Percentiles rank a stretch among this genome's conserved stretches.
These are phyloP conservation scores for Fusarium sp. DNA, from an alignment of 2,329 filamentous ascomycete species.

Conservation along the genomic window DNA sequence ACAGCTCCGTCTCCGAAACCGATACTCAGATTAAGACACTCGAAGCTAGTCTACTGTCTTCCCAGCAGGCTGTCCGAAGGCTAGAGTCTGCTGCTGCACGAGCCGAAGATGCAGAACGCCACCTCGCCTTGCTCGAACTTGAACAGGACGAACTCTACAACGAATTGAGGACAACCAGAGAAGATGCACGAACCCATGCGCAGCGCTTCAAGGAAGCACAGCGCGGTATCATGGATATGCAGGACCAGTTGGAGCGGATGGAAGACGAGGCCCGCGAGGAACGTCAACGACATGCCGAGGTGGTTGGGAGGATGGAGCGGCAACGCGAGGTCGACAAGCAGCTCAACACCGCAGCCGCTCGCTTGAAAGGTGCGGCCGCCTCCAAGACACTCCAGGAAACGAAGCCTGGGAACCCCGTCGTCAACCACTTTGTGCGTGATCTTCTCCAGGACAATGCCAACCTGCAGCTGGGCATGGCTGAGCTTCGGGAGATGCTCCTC, in stretches of 20 bases:
- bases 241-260: constrained; percentile 89
- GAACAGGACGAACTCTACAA: constrained; percentile 81
- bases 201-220: constrained; percentile 89
- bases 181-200: constrained; percentile 81
- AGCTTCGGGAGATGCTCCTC: constrained; percentile 88
- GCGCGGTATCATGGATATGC: constrained; percentile 78
- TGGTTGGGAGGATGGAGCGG: constrained; percentile 84
- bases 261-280: constrained; percentile 86
- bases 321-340: constrained; percentile 85
- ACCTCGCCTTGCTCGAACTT: constrained; percentile 80
- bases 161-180: constrained; percentile 72
- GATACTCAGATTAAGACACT: constrained; percentile 83
- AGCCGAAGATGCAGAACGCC: constrained; percentile 81
- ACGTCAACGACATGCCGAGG: constrained; percentile 81
- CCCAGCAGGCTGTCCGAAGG: constrained; percentile 79
- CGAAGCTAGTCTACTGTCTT: constrained; percentile 79
- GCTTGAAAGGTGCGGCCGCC: constrained; percentile 83
- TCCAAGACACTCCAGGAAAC: constrained; percentile 70
- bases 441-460: constrained; percentile 96
- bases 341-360: constrained; percentile 79
- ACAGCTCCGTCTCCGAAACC: constrained; percentile 80
- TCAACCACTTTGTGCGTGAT: constrained; percentile 97
- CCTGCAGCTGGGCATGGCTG: constrained; percentile 89
- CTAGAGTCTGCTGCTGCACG: constrained; percentile 78
- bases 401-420: constrained; percentile 73